Percentiles rank a stretch among this genome's conserved stretches.
phyloP scores from a whole-genome alignment of 139 green algal species.

The Chlamydomonas applanata region DNA sequence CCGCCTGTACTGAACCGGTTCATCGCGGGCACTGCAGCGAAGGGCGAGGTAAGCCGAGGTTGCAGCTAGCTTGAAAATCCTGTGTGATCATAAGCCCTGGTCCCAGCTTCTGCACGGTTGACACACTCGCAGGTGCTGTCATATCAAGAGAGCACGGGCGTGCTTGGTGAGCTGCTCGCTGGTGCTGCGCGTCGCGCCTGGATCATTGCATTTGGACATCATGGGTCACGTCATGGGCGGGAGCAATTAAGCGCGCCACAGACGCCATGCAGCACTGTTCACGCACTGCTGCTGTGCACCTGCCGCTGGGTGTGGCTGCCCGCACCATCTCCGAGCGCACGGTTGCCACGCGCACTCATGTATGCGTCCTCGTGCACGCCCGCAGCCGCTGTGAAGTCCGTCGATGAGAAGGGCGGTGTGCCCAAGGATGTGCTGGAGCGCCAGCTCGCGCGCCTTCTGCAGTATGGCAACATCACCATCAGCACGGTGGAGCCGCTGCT shows the following conservation, averaged over 20 bases:
- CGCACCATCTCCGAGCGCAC: too few relatives aligned
- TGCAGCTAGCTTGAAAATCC: background rate
- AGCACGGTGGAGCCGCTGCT: slow-evolving; percentile 12
- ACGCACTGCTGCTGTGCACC: too few relatives aligned
- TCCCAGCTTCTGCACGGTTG: background rate
- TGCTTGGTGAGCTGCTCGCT: background rate
- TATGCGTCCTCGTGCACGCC: too few relatives aligned
- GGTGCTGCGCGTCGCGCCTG: too few relatives aligned
- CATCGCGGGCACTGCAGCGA: slow-evolving; percentile 17
- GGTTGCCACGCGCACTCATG: too few relatives aligned
- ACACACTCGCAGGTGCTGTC: background rate
- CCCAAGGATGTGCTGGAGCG: slow-evolving; percentile 2
- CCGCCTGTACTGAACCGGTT: slow-evolving; percentile 27
- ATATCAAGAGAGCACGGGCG: slow-evolving; percentile 1
- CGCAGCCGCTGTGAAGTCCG: too few relatives aligned
- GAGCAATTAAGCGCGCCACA: too few relatives aligned
- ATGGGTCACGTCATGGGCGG: too few relatives aligned
- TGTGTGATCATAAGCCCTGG: background rate
- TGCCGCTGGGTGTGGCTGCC: too few relatives aligned
- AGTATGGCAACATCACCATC: slow-evolving; percentile 19
- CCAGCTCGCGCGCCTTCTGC: background rate
- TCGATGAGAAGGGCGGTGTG: background rate
- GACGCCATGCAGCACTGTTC: too few relatives aligned
- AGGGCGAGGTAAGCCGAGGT: slow-evolving; percentile 26
- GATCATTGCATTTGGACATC: too few relatives aligned